Evolutionary conservation across 768 basidiomycete species (phyloP), one percentile per base, ranked within the genome.

Genomic region (Phanerochaete sordida): DNA sequence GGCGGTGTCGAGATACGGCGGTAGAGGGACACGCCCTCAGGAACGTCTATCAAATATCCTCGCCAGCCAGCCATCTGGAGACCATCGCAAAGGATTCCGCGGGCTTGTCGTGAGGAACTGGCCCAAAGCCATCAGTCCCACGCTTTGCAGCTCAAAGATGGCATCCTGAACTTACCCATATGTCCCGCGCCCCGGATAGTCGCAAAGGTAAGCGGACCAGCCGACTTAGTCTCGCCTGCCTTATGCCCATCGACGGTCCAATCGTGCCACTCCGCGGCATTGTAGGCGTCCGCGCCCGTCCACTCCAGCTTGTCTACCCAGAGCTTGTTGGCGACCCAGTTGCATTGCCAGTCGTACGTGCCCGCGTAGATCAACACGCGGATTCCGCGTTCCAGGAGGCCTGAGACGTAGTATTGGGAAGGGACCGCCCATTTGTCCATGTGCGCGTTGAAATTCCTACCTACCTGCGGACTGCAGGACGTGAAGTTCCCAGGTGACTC

Each of bases 321-420:
- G 44, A 84, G 76, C 66, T 83, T 83, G 72, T 93, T 93, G 16
- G 87, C 85, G 28, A 90, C 73, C 83, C 84, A 89, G 68, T 91
- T 90, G 68, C 89, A 91, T 62, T 87, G 87, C 87, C 87, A 90
- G 66, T 90, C 87, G 63, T 86, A 87, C 46, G 84, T 87, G 21
- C 88, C 88, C 0, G 85, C 86, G 63, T 91, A 91, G 49, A 88
- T 85, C 44, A 93, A 78, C 35, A 91, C 75, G 5, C 85, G 82
- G 21, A 95, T 73, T 0, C 87, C 87, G n/a, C 90, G 81, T 60
- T 93, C 90, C 9, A 93, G 81, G 39, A 93, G 81, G 0, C 79
- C 81, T 0, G 84, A 77, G 60, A 90, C 84, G 68, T 90, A 87
- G 75, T 84, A 73, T 71, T 86, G 79, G 45, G 87, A 79, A 61